Percentiles rank a stretch among this genome's conserved stretches.
These are phyloP conservation scores for Vitis amurensis DNA, from an alignment of 164 flowering plant genomes.

Conservation along the genomic window DNA sequence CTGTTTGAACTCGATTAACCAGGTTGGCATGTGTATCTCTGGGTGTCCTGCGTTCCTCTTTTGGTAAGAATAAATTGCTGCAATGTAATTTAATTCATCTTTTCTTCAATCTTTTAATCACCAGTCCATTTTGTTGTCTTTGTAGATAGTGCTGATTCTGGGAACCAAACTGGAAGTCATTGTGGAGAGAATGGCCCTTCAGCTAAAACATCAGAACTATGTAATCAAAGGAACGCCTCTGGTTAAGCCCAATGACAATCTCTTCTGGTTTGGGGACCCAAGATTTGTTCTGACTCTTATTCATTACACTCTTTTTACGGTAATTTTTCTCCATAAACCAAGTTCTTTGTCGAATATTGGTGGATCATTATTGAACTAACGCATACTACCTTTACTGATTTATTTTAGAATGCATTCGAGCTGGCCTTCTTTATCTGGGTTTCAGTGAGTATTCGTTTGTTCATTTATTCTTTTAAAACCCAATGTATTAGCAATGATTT, in stretches of 20 bases:
- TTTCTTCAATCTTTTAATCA: too few species aligned
- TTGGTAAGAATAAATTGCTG: conserved; percentile 33
- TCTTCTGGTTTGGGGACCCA: conserved; percentile 68
- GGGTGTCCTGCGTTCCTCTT: conserved; percentile 52
- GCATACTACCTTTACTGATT: background rate
- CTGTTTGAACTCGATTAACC: background rate
- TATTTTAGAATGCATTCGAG: conserved; percentile 43
- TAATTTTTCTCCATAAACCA: conserved; percentile 8
- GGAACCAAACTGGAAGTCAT: conserved; percentile 70
- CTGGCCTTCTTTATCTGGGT: conserved; percentile 21
- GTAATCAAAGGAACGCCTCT: conserved; percentile 58
- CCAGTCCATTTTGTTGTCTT: too few species aligned
- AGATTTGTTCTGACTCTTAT: conserved; percentile 50
- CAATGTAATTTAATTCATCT: background rate
- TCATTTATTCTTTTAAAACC: background rate
- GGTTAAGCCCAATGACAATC: conserved; percentile 54
- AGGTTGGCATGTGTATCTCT: conserved; percentile 56
- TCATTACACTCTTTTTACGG: conserved; percentile 62
- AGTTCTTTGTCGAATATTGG: background rate
- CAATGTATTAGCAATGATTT: too few species aligned
- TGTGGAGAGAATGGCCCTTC: conserved; percentile 60
- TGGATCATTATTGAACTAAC: background rate
- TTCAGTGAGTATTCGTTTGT: conserved; percentile 11
- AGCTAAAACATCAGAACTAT: conserved; percentile 29
- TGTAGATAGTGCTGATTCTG: conserved; percentile 47